phyloP scores from a whole-genome alignment of 345 rosid genomes.

The Turnera subulata region DNA sequence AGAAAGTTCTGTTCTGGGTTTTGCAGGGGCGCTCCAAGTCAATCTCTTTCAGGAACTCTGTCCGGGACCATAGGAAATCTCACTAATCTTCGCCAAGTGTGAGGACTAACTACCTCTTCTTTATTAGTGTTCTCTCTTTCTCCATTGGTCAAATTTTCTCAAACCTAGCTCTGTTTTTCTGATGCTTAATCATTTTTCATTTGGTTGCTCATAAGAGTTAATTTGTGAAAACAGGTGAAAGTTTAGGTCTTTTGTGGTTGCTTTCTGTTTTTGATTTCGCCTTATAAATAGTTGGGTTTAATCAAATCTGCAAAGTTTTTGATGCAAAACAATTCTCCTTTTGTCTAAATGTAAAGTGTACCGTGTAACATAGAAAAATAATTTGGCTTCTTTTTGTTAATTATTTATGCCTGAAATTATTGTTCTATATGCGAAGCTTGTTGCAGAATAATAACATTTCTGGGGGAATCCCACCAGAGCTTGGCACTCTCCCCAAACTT shows the following conservation, averaged over 20 bases:
- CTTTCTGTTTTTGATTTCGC: neutral
- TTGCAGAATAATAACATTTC: conserved; percentile 90
- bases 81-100: conserved; percentile 92
- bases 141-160: neutral
- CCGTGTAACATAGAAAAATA: no score
- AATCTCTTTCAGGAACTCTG: conserved; percentile 80
- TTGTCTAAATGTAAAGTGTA: no score
- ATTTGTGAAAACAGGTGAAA: neutral
- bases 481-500: conserved; percentile 60
- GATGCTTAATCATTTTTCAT: neutral
- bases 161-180: conserved; percentile 4
- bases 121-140: neutral
- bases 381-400: neutral
- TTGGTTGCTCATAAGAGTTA: neutral
- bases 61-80: conserved; percentile 72
- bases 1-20: conserved; percentile 22
- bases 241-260: neutral
- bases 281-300: neutral
- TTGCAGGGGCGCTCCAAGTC: conserved; percentile 88
- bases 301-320: neutral
- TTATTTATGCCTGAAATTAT: conserved; percentile 11
- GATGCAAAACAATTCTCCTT: no score
- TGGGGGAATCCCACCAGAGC: conserved; percentile 70
- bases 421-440: conserved; percentile 43
- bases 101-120: conserved; percentile 22